Evolutionary conservation across 192 early-diverging fungal genomes (phyloP).

Genomic region (Nowakowskiella sp.): DNA sequence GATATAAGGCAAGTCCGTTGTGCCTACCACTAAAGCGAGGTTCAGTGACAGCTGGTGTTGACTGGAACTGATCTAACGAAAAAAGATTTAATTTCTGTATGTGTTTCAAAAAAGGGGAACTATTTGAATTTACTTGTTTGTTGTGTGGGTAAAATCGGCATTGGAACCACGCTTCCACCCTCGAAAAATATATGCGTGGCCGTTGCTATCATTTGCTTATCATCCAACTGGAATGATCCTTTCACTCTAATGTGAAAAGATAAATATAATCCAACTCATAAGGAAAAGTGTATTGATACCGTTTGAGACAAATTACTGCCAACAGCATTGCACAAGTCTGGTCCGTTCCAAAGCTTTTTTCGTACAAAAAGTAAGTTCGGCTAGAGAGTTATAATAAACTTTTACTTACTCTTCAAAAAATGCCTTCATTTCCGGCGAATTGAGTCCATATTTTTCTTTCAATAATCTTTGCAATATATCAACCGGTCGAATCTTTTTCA

Average conservation of each 20-base stretch:
- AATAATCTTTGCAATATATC: constrained; percentile 62
- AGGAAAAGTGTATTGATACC: constrained; percentile 7
- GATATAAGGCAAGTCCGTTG: constrained; percentile 67
- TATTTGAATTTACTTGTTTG: too few species aligned
- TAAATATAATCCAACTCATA: too few species aligned
- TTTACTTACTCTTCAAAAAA: neutral
- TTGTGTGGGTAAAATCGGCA: too few species aligned
- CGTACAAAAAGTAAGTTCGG: too few species aligned
- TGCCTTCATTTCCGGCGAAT: constrained; percentile 28
- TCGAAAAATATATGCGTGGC: too few species aligned
- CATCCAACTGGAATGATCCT: too few species aligned
- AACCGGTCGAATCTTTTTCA: constrained; percentile 68
- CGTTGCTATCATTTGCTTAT: too few species aligned
- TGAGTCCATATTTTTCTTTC: constrained; percentile 31
- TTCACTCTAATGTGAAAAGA: too few species aligned
- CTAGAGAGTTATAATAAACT: too few species aligned
- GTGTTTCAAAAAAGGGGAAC: too few species aligned
- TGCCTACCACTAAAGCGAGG: constrained; percentile 50
- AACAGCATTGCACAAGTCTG: constrained; percentile 85
- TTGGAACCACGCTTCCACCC: too few species aligned
- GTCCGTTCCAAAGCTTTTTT: constrained; percentile 47
- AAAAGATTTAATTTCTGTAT: too few species aligned
- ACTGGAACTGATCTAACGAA: constrained; percentile 26
- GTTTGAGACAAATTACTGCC: constrained; percentile 52
- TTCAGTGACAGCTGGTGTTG: constrained; percentile 6